Evolutionary conservation across 1,284 basidiomycete species (phyloP), one percentile per base, ranked within the genome.

Genomic region (Apiotrichum domesticum): DNA sequence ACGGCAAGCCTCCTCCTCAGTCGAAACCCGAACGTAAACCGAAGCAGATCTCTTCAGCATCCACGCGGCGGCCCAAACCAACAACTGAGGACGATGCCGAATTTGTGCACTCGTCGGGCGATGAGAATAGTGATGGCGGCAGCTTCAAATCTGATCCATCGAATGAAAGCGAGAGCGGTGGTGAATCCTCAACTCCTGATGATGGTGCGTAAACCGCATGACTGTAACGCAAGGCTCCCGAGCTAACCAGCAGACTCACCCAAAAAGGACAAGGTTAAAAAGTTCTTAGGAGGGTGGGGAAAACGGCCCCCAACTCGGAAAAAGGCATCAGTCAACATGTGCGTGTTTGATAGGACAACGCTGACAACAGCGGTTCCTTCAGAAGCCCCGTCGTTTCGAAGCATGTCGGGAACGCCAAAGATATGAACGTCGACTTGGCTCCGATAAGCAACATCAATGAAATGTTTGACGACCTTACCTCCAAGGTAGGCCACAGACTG

Each of bases 401-500:
- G 10, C 6, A n/a, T 8, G 66, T 66, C 11, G 55, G 64, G 45
- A 65, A 61, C 4, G 69, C 67, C 9, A 70, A 68, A 55, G 63
- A 63, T 35, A 61, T 74, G 52, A 68, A 67, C 50, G 71, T 75
- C 9, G 70, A 70, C 42, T 69, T 79, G 11, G 90, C 94, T 11
- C 93, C 94, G 6, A 87, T 97, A 54, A 81, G 85, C 67, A 82
- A 88, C 58, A 86, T 95, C 61, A 82, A 87, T 29, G 80, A 83
- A 47, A 96, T 97, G 71, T 97, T 97, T 73, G 79, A 81, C 53
- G 90, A 97, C 74, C 82, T 97, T 29, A 68, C 69, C 6, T 71
- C 69, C 7, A 55, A 70, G 43, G 67, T 69, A 14, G 21, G 21
- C 21, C 21, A 21, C 21, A 21, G 21, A 21, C 21, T 21, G 21